Evolutionary conservation across 306 rosid species (phyloP), one percentile per base, ranked within the genome.

Genomic region (Lupinus albus): DNA sequence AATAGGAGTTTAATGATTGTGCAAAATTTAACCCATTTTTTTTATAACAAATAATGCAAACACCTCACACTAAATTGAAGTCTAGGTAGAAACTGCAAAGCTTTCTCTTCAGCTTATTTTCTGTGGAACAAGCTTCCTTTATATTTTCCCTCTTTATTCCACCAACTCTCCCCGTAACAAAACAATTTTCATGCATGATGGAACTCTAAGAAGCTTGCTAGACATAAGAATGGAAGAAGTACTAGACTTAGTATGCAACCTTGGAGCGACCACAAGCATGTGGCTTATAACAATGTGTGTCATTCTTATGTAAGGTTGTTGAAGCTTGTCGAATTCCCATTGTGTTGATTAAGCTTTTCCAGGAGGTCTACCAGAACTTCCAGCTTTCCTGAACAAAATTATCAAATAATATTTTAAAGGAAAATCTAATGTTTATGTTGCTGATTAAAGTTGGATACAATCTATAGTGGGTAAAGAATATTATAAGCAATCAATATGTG

Each of bases 281-380:
- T 36, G 41, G 21, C 45, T 36, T 25, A 25, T 25, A 17, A 32
- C 21, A 58, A 38, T 15, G 39, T 53, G 20, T 35, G 36, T 56
- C 82, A 49, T 74, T 74, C 71, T 39, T 79, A 77, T 62, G 73
- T 76, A 53, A 17, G 74, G 64, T 77, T 70, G 76, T 32, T 63
- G 84, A 79, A 81, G 82, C 80, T 84, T 58, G 55, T 65, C n/a
- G 47, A 59, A 52, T 68, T 62, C 14, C 41, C 53, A 35, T 0
- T 39, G 12, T 39, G 6, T 13, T 69, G 20, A 28, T 78, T 87
- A 85, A 11, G 81, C 77, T 72, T 67, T 83, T 39, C 96, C 96
- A 20, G 96, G 96, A 9, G 91, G 91, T 72, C 86, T 53, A 55
- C 93, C 87, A 5, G 91, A 81, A 59, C 80, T 87, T 54, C 93